Base-by-base conservation (phyloP, 768 basidiomycete species). In the Holtermanniella nyarrowii region DNA sequence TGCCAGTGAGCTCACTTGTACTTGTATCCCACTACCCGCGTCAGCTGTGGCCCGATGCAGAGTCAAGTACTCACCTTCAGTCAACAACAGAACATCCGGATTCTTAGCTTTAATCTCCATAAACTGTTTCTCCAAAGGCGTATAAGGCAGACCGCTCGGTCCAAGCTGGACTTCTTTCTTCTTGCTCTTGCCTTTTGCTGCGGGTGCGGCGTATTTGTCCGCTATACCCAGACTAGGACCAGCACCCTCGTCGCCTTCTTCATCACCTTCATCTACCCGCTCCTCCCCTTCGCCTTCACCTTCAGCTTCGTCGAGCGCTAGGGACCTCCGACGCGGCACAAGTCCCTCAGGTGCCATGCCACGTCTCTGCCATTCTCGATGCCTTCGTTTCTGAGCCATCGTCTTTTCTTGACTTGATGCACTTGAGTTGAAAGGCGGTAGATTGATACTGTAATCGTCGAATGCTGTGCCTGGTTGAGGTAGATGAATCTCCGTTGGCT, bases 41-140 rank as follows among this genome's bases (percentile, higher is more conserved):
- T n/a, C n/a, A n/a, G n/a, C n/a, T n/a, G n/a, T n/a, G n/a, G n/a
- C n/a, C n/a, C n/a, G n/a, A n/a, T n/a, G n/a, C n/a, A n/a, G n/a
- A 25, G 11, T 13, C 18, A 16, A 20, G 12, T 20, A 57, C 62
- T 55, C 23, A 63, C 65, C 65, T 50, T 73, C 72, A 56, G 67
- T 67, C 41, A 72, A 37, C 23, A 73, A 49, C 26, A 73, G 47
- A 4, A 73, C 67, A 54, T 70, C 69, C 44, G 60, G 59, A 50
- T 70, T 61, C 25, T 57, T 56, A 27, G 40, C 59, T 44, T 73
- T 73, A 45, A 69, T 64, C 50, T 70, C 65, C 59, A 69, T 63
- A 31, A 61, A 70, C 50, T 72, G 72, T 50, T 68, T 70, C 58
- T 73, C 72, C 48, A 73, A 42, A 3, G 72, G 72, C 18, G 72